A percentile compares a stretch with the other conserved stretches of the same genome.
These are phyloP conservation scores for Hyaloscypha bicolor DNA, from an alignment of 495 filamentous ascomycete genomes.

Conservation along the genomic window DNA sequence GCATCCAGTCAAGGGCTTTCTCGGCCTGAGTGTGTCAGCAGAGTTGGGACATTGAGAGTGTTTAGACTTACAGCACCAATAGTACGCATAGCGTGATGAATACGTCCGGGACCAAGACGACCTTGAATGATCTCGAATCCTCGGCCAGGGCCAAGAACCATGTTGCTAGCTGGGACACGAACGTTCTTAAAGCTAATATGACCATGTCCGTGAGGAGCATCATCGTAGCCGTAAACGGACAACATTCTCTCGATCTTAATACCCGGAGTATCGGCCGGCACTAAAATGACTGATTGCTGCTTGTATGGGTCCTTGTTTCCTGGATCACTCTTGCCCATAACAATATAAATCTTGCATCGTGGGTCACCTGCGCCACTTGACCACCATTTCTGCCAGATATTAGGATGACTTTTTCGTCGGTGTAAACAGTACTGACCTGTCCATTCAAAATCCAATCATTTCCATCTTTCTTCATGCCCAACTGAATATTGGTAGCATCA, in stretches of 20 bases:
- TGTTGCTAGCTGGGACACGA: slow-evolving; percentile 72
- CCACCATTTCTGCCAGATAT: slow-evolving; percentile 82
- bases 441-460: slow-evolving; percentile 86
- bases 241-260: slow-evolving; percentile 86
- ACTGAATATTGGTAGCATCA: slow-evolving; percentile 85
- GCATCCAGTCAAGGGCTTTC: slow-evolving; percentile 83
- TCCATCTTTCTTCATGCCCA: slow-evolving; percentile 78
- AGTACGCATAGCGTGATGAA: slow-evolving; percentile 92
- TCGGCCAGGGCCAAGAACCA: slow-evolving; percentile 86
- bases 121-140: slow-evolving; percentile 98
- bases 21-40: slow-evolving; percentile 58
- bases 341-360: slow-evolving; percentile 84
- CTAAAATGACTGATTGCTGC: slow-evolving; percentile 88
- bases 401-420: neutral
- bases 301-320: slow-evolving; percentile 72
- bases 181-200: slow-evolving; percentile 87
- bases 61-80: slow-evolving; percentile 65
- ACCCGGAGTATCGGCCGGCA: slow-evolving; percentile 73
- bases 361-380: slow-evolving; percentile 89
- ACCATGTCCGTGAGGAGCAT: slow-evolving; percentile 91
- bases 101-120: slow-evolving; percentile 85
- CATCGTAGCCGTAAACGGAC: slow-evolving; percentile 89
- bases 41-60: neutral
- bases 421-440: slow-evolving; percentile 52
- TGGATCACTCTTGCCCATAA: slow-evolving; percentile 86